These are phyloP conservation scores for Aspergillus hancockii DNA, from an alignment of 495 filamentous ascomycete species.

Conservation along the genomic window DNA sequence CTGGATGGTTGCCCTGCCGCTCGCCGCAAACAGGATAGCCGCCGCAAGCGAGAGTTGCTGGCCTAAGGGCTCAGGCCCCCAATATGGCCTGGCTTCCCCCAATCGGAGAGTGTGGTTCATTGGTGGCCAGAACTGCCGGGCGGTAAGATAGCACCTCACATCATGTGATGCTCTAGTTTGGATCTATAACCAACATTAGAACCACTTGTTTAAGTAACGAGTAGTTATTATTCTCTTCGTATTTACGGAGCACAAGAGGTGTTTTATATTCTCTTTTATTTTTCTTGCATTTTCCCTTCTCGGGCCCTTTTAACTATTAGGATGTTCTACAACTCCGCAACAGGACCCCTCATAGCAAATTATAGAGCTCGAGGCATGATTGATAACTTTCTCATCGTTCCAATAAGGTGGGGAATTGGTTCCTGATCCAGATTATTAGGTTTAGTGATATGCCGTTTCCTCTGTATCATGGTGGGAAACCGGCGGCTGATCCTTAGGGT, in stretches of 20 bases:
- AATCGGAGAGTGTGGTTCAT: too few species aligned
- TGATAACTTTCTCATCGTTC: background rate
- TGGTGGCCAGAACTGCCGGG: background rate
- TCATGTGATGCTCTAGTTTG: background rate
- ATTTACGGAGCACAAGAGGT: too few species aligned
- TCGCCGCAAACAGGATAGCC: constrained; percentile 48
- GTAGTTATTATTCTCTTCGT: too few species aligned
- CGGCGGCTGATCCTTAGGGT: background rate
- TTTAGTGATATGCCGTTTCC: background rate
- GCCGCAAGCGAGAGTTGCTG: constrained; percentile 41
- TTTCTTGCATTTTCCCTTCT: too few species aligned
- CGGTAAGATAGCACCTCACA: background rate
- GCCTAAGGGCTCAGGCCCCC: constrained; percentile 25
- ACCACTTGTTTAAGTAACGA: too few species aligned
- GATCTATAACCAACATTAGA: too few species aligned
- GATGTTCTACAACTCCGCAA: too few species aligned
- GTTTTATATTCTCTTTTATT: too few species aligned
- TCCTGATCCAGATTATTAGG: background rate
- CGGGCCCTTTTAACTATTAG: too few species aligned
- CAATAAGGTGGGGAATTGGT: background rate
- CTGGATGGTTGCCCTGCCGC: constrained; percentile 48
- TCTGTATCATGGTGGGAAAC: background rate
- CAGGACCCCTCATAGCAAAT: too few species aligned
- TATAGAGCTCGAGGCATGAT: background rate
- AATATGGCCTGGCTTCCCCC: background rate